A percentile compares a stretch with the other conserved stretches of the same genome.
phyloP scores from a whole-genome alignment of 2,329 filamentous ascomycete genomes.

The Chalaropsis ovoidea region DNA sequence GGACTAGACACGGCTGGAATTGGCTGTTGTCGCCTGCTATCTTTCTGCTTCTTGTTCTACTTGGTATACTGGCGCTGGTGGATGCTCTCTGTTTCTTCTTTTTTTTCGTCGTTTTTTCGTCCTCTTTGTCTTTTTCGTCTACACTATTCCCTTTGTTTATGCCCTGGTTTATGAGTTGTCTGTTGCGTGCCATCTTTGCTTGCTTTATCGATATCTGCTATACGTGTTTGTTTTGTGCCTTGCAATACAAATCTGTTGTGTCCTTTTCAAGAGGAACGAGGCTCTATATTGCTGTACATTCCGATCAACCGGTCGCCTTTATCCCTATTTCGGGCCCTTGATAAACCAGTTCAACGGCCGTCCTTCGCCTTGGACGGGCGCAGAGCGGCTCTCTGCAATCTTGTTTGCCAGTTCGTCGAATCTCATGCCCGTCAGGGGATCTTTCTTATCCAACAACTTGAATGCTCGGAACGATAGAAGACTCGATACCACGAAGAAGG shows the following conservation, averaged over 20 bases:
- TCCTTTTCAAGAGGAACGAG: neutral
- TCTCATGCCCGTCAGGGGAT: conserved; percentile 16
- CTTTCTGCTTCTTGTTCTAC: conserved; percentile 28
- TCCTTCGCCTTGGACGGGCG: conserved; percentile 1
- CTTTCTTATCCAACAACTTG: conserved; percentile 18
- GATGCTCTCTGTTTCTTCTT: conserved; percentile 16
- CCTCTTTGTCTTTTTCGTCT: conserved; percentile 25
- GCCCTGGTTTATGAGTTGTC: conserved; percentile 18
- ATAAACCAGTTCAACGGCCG: conserved; percentile 24
- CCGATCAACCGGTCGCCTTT: neutral
- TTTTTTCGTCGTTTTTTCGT: conserved; percentile 11
- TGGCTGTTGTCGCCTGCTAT: neutral
- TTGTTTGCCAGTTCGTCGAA: conserved; percentile 11
- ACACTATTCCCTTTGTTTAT: conserved; percentile 26
- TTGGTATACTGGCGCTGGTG: conserved; percentile 28
- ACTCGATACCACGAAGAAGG: conserved; percentile 23
- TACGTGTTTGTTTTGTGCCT: neutral
- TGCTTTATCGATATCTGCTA: conserved; percentile 26
- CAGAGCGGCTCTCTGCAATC: conserved; percentile 7
- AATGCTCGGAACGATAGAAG: conserved; percentile 16
- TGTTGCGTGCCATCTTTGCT: conserved; percentile 25
- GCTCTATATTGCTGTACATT: neutral
- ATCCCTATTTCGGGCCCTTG: neutral
- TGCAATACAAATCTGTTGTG: conserved; percentile 16
- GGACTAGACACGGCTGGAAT: conserved; percentile 41